Conservation (phyloP, 1,139 yeast species). For the Blastobotrys indianensis region DNA sequence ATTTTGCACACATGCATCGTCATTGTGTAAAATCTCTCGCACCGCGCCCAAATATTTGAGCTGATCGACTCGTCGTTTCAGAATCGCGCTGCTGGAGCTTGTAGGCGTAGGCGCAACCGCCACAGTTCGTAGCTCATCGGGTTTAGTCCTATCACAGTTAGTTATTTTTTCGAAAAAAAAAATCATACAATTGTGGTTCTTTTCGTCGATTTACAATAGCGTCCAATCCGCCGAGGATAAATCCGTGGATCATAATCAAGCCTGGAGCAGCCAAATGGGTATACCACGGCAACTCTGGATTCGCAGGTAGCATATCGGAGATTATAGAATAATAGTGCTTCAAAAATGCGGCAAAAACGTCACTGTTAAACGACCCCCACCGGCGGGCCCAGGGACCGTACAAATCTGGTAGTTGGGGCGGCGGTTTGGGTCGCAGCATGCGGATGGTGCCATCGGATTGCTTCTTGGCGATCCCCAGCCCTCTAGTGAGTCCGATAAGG, state of each 20-base stretch:
- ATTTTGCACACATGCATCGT: slow-evolving; percentile 29
- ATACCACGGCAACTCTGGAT: slow-evolving; percentile 21
- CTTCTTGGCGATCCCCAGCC: slow-evolving; percentile 9
- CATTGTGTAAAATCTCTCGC: slow-evolving; percentile 36
- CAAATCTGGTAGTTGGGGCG: slow-evolving; percentile 40
- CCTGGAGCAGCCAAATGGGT: slow-evolving; percentile 35
- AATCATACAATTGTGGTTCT: neutral
- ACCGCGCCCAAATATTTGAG: slow-evolving; percentile 30
- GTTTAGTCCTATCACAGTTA: slow-evolving; percentile 10
- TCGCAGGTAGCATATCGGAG: slow-evolving; percentile 23
- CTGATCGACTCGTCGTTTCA: slow-evolving; percentile 32
- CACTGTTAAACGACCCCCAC: slow-evolving; percentile 48
- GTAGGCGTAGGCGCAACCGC: slow-evolving; percentile 25
- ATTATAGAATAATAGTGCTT: slow-evolving; percentile 52
- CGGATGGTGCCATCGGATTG: slow-evolving; percentile 5
- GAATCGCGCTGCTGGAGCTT: slow-evolving; percentile 9
- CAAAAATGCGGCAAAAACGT: slow-evolving; percentile 64
- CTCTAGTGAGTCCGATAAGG: slow-evolving; percentile 22
- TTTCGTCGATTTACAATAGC: slow-evolving; percentile 22
- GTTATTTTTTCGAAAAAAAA: neutral
- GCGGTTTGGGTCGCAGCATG: slow-evolving; percentile 13
- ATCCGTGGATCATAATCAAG: slow-evolving; percentile 31
- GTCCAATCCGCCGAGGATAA: slow-evolving; percentile 31
- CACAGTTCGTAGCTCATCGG: slow-evolving; percentile 33
- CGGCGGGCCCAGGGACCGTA: slow-evolving; percentile 64